Evolutionary conservation across 169 alveolate genomes (phyloP).

Genomic region (Babesia ovis): DNA sequence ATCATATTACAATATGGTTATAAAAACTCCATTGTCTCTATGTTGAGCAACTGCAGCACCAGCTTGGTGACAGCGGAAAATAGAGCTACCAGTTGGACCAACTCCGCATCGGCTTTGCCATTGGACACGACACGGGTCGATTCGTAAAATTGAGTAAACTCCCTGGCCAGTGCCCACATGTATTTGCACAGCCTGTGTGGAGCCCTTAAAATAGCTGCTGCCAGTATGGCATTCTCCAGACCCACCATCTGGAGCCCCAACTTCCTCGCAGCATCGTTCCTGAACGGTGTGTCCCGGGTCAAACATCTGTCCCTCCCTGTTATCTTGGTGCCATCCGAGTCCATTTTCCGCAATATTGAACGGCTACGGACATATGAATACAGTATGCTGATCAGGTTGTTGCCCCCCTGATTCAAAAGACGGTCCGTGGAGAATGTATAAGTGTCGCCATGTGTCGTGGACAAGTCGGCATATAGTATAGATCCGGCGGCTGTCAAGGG

Average conservation of each 20-base stretch:
- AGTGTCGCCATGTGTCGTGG: constrained; percentile 13
- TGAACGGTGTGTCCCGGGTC: constrained; percentile 9
- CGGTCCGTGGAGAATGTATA: constrained; percentile 53
- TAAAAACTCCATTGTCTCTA: constrained; percentile 41
- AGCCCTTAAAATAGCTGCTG: constrained; percentile 18
- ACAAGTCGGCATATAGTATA: constrained; percentile 52
- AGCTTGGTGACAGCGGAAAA: constrained; percentile 20
- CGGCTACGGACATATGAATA: constrained; percentile 44
- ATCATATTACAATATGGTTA: too few relatives aligned
- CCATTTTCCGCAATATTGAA: constrained; percentile 12
- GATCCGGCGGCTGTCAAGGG: constrained; percentile 47
- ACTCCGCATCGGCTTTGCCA: constrained; percentile 11
- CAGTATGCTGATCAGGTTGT: constrained; percentile 45
- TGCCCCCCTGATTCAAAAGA: constrained; percentile 54
- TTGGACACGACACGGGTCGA: constrained; percentile 19
- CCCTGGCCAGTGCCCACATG: constrained; percentile 24
- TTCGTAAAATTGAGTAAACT: constrained; percentile 40
- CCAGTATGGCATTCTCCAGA: constrained; percentile 28
- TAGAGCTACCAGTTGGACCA: constrained; percentile 31
- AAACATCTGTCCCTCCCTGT: neutral
- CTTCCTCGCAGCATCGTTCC: constrained; percentile 26
- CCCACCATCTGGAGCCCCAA: constrained; percentile 41
- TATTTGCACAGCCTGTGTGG: constrained; percentile 67
- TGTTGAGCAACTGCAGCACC: constrained; percentile 42
- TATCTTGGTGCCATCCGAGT: neutral